phyloP scores from a whole-genome alignment of 1,284 basidiomycete species.

The Ustilago shanxiensis region DNA sequence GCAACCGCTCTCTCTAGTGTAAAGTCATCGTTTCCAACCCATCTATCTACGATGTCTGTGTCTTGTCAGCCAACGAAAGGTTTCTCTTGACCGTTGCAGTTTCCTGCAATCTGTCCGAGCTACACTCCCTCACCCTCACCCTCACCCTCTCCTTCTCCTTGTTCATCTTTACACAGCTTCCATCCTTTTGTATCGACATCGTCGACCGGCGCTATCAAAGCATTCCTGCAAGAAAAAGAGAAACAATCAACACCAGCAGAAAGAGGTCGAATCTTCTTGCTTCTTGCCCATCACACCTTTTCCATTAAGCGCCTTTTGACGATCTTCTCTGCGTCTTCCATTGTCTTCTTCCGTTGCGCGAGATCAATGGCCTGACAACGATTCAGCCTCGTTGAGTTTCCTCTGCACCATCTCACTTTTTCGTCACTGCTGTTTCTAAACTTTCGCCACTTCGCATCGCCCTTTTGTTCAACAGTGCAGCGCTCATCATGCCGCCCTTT shows the following conservation, averaged over 20 bases:
- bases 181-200: background rate
- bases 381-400: background rate
- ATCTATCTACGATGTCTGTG: background rate
- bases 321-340: too few relatives aligned
- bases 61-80: background rate
- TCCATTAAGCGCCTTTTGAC: too few relatives aligned
- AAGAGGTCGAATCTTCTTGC: too few relatives aligned
- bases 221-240: too few relatives aligned
- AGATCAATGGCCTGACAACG: background rate
- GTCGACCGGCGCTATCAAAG: background rate
- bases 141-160: background rate
- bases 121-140: background rate
- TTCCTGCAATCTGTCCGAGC: too few relatives aligned
- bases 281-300: too few relatives aligned
- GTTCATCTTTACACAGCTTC: background rate
- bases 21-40: too few relatives aligned
- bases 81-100: background rate
- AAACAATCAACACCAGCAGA: too few relatives aligned
- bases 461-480: background rate
- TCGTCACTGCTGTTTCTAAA: background rate
- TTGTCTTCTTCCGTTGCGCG: background rate
- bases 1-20: too few relatives aligned
- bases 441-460: background rate
- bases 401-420: background rate
- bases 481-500: constrained; percentile 27